phyloP scores from a whole-genome alignment of 2,329 filamentous ascomycete species.

The Ascochyta pisi region DNA sequence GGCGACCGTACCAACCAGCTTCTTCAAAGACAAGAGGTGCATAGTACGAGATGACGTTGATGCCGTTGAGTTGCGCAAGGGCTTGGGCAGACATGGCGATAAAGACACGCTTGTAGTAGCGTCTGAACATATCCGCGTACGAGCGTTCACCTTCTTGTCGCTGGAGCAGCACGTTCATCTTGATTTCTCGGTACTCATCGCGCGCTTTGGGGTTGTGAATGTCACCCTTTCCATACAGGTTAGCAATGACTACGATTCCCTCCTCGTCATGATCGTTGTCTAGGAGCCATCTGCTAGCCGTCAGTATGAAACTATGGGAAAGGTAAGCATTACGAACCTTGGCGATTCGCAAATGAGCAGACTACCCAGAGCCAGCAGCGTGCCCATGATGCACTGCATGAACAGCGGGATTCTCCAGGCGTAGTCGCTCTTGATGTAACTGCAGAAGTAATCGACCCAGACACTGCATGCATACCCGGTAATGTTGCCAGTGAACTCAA shows the following conservation, averaged over 20 bases:
- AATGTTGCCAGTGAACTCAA: constrained; percentile 98
- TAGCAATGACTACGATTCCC: constrained; percentile 97
- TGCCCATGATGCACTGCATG: constrained; percentile 95
- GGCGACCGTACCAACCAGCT: constrained; percentile 90
- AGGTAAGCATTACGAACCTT: constrained; percentile 63
- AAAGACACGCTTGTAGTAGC: constrained; percentile 89
- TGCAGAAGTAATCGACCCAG: constrained; percentile 98
- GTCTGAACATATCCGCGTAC: constrained; percentile 92
- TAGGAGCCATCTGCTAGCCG: constrained; percentile 77
- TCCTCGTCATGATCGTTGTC: constrained; percentile 99
- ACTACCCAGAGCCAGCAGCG: constrained; percentile 82
- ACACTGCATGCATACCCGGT: constrained; percentile 94
- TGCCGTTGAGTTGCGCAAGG: constrained; percentile 95
- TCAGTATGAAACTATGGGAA: constrained; percentile 12
- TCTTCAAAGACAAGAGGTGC: constrained; percentile 96
- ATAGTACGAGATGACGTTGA: constrained; percentile 99
- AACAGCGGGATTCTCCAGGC: constrained; percentile 90
- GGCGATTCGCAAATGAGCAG: constrained; percentile 96
- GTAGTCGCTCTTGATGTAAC: constrained; percentile 81
- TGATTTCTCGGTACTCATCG: constrained; percentile 97
- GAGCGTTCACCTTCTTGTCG: constrained; percentile 94
- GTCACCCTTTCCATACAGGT: constrained; percentile 93
- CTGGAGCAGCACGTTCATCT: constrained; percentile 93
- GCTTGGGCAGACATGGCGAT: constrained; percentile 99
- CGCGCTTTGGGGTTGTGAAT: constrained; percentile 91